Evolutionary conservation across 208 protist species (phyloP), one percentile per base, ranked within the genome.

Genomic region (Acanthamoeba lenticulata): DNA sequence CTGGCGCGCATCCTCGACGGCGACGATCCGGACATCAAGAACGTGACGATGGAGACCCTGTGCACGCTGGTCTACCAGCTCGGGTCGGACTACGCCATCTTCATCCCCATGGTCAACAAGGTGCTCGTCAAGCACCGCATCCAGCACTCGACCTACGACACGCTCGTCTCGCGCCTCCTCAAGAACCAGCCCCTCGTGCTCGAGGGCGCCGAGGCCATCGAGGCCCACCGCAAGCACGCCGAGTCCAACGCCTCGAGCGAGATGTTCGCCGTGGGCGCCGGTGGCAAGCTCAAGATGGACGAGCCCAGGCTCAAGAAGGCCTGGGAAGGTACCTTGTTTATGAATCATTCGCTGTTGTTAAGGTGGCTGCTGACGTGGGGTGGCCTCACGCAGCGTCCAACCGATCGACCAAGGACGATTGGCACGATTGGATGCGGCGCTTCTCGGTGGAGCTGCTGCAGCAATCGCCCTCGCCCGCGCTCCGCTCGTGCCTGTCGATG

Each of bases 381-480:
- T 32, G 5, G 6, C 19, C 7, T 21, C 13, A n/a, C 38, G 83
- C 65, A 74, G 69, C 69, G 32, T 79, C 69, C 27, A 38, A 79
- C 40, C 69, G 69, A 1, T 79, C 69, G 69, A 79, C 69, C 13
- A 79, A 79, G 36, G 69, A 81, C 36, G 69, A 81, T 11, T 81
- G 60, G 60, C 60, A 67, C 29, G 98, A 98, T 85, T 99, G 98
- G 98, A 97, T 99, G 32, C 94, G 98, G 45, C 88, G 96, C 34
- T 98, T 99, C 60, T 96, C 96, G 40, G 94, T 98, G 4, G 97
- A 98, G 81, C 95, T 99, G 44, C 91, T 99, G 36, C 72, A 95
- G 45, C 96, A 98, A 86, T 99, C 98, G 79, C 98, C 98, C n/a
- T 98, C 97, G 38, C 97, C 98, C 5, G 94, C 98, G 21, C 95